These are phyloP conservation scores for Cladosporium sp. DNA, from an alignment of 2,329 filamentous ascomycete genomes.

Conservation along the genomic window DNA sequence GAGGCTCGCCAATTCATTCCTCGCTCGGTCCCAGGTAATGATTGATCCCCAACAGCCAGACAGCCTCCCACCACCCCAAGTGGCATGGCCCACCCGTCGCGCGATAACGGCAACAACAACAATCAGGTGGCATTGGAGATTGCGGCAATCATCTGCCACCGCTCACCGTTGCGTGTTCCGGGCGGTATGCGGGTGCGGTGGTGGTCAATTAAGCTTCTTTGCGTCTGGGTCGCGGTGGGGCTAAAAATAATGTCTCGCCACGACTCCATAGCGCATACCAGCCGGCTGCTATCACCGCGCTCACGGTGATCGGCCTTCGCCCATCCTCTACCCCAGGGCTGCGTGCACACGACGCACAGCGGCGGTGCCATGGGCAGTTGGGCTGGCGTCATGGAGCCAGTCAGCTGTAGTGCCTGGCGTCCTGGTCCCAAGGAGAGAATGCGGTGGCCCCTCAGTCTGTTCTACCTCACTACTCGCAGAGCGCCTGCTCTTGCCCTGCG, in stretches of 20 bases:
- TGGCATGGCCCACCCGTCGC: not conserved
- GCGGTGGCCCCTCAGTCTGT: conserved; percentile 16
- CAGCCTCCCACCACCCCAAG: not conserved
- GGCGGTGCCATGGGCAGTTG: conserved; percentile 27
- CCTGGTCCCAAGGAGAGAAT: conserved; percentile 9
- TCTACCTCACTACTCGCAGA: conserved; percentile 13
- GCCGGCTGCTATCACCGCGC: conserved; percentile 8
- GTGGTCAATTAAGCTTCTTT: conserved; percentile 8
- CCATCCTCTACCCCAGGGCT: conserved; percentile 19
- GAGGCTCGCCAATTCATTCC: not conserved
- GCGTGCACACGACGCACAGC: conserved; percentile 27
- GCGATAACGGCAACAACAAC: not conserved
- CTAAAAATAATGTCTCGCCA: conserved; percentile 13
- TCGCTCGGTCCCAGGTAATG: not conserved
- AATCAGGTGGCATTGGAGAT: conserved; percentile 9
- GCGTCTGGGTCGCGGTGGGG: conserved; percentile 5
- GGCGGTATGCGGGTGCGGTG: conserved; percentile 11
- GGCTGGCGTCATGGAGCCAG: conserved; percentile 28
- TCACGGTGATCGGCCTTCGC: conserved; percentile 8
- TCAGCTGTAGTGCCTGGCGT: conserved; percentile 19
- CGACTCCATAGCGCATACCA: conserved; percentile 11
- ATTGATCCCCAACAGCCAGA: not conserved
- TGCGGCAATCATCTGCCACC: conserved; percentile 8
- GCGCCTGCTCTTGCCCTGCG: conserved; percentile 12
- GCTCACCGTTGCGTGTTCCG: conserved; percentile 9